These are phyloP conservation scores for Dysphania ambrosioides DNA, from an alignment of 148 eudicot genomes.

Conservation along the genomic window DNA sequence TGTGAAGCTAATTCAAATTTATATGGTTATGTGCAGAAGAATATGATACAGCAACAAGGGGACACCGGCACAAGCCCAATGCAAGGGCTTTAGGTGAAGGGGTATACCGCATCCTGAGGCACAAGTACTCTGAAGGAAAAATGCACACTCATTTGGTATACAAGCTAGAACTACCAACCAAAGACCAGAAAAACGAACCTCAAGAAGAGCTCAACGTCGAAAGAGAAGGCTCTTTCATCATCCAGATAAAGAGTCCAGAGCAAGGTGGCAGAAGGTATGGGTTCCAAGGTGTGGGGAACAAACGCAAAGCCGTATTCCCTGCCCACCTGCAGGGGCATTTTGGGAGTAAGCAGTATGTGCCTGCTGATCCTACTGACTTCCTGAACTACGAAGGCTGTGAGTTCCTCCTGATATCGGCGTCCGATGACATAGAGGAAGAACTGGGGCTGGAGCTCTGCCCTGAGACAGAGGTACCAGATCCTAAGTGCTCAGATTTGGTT, in stretches of 20 bases:
- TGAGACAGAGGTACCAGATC: conserved; percentile 28
- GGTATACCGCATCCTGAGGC: conserved; percentile 61
- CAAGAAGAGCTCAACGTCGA: conserved; percentile 51
- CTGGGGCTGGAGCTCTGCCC: conserved; percentile 54
- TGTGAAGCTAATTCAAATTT: too few relatives aligned
- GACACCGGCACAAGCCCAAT: conserved; percentile 45
- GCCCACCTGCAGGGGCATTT: conserved; percentile 55
- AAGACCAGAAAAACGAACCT: conserved; percentile 35
- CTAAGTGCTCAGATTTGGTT: conserved; percentile 58
- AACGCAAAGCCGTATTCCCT: conserved; percentile 67
- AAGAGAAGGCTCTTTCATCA: conserved; percentile 56
- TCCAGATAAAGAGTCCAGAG: conserved; percentile 73
- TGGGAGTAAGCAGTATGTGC: conserved; percentile 37
- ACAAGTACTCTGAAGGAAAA: conserved; percentile 33
- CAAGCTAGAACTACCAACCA: conserved; percentile 64
- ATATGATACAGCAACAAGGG: conserved; percentile 64
- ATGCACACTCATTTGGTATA: conserved; percentile 70
- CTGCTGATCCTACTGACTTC: conserved; percentile 72
- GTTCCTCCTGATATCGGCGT: conserved; percentile 61
- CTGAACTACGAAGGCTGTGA: conserved; percentile 88
- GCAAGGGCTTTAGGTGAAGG: conserved; percentile 79
- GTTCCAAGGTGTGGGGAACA: conserved; percentile 51
- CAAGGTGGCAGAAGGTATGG: conserved; percentile 20
- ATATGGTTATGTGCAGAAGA: conserved; percentile 34
- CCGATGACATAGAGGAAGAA: conserved; percentile 60